These are phyloP conservation scores for Pythium dissimile DNA, from an alignment of 352 stramenopile genomes.

Conservation along the genomic window DNA sequence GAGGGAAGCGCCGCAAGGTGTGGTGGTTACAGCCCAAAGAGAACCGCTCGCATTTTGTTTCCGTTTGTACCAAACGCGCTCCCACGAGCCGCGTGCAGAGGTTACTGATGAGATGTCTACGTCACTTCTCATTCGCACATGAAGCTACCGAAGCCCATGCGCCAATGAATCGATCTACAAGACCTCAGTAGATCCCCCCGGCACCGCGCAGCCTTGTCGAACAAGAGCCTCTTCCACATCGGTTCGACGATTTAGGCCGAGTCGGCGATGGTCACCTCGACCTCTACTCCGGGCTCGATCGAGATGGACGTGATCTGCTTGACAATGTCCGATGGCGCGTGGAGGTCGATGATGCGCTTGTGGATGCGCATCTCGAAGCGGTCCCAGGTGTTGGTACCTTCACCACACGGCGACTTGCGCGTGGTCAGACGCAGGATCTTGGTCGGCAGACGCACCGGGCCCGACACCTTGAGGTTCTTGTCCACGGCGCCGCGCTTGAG, in stretches of 20 bases:
- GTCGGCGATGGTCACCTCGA: slow-evolving; percentile 98
- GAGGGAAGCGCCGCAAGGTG: no score
- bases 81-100: neutral
- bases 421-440: slow-evolving; percentile 98
- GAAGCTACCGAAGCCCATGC: no score
- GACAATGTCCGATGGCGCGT: slow-evolving; percentile 97
- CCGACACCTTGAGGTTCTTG: slow-evolving; percentile 98
- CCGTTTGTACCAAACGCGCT: neutral
- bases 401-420: slow-evolving; percentile 97
- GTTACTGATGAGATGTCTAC: no score
- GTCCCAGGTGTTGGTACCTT: slow-evolving; percentile 99
- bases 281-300: slow-evolving; percentile 98
- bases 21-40: slow-evolving; percentile 7
- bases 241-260: slow-evolving; percentile 53
- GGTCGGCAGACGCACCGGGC: slow-evolving; percentile 98
- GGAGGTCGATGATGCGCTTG: slow-evolving; percentile 99
- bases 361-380: slow-evolving; percentile 99
- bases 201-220: no score
- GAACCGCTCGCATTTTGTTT: slow-evolving; percentile 6
- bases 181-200: no score
- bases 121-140: no score
- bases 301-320: slow-evolving; percentile 99
- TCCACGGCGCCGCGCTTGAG: slow-evolving; percentile 98
- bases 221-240: neutral
- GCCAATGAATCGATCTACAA: no score